Base-by-base conservation (phyloP, 2,329 filamentous ascomycete species). In the Paecilomyces niveus region DNA sequence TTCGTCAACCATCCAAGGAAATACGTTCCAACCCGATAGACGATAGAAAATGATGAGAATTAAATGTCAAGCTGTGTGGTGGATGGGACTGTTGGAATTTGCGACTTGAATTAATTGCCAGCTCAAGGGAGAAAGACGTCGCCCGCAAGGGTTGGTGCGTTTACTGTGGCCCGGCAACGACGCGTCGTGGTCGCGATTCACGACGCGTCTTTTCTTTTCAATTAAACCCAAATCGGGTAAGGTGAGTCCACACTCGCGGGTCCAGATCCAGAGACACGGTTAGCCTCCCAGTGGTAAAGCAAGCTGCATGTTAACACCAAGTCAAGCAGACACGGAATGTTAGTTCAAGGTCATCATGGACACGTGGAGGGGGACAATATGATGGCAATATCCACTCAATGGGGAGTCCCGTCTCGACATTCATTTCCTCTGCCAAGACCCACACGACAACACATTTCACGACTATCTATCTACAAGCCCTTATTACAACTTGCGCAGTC, bases 151-250 rank as follows among this genome's bases (percentile, higher is more conserved):
- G 63, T 63, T 62, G 58, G 58, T 35, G 57, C 56, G 54, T 53
- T 33, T 49, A 57, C 56, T 50, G 50, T 58, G 51, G 61, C 60
- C 57, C 58, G 53, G 52, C 21, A 59, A 53, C 32, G 51, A 63
- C 63, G 64, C 64, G 64, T 63, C 53, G 29, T 53, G 35, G 18
- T 60, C 59, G 56, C 63, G 57, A 33, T 24, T 22, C 35, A 63
- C 62, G 62, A 64, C 70, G 69, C 66, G 61, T 62, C 54, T 21
- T 55, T n/a, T 15, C 3, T 35, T 68, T 64, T 65, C 70, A 73
- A 74, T 75, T 75, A 69, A 72, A 56, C 58, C 68, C 63, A 33
- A 53, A 64, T 68, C 58, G 31, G 68, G 70, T 66, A 63, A 63
- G 18, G 35, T 54, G 13, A 24, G 26, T 55, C 35, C 18, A 10